A percentile compares a stretch with the other conserved stretches of the same genome.
phyloP scores from a whole-genome alignment of 2,329 filamentous ascomycete species.

The Orbilia quercus region DNA sequence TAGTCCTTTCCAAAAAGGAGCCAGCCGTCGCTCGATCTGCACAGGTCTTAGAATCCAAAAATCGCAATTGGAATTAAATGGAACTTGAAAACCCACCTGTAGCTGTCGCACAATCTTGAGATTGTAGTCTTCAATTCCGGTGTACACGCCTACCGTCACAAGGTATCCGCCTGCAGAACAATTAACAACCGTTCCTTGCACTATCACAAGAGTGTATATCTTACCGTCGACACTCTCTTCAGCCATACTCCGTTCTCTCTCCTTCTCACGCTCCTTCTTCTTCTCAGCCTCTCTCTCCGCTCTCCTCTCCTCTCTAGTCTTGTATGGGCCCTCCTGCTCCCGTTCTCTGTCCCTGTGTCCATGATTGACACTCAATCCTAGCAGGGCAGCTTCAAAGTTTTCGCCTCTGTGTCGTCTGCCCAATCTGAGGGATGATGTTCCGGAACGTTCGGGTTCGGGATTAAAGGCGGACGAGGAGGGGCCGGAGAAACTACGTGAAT shows the following conservation, averaged over 20 bases:
- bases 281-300: conserved; percentile 94
- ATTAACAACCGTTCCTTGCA: conserved; percentile 13
- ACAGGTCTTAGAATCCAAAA: conserved; percentile 23
- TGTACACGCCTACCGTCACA: conserved; percentile 93
- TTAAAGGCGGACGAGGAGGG: conserved; percentile 55
- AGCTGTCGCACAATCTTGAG: conserved; percentile 88
- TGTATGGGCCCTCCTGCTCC: conserved; percentile 53
- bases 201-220: conserved; percentile 32
- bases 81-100: conserved; percentile 71
- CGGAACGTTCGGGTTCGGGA: conserved; percentile 46
- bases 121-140: conserved; percentile 90
- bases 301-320: conserved; percentile 68
- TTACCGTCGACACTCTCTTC: conserved; percentile 87
- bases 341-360: conserved; percentile 57
- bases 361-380: conserved; percentile 57
- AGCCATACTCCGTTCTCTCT: conserved; percentile 87
- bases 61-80: too few relatives aligned
- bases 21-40: conserved; percentile 89
- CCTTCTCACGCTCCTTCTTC: conserved; percentile 81
- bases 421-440: conserved; percentile 40
- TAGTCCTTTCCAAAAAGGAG: conserved; percentile 94
- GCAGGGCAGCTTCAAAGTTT: conserved; percentile 58
- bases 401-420: conserved; percentile 48
- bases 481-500: conserved; percentile 55
- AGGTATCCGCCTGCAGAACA: conserved; percentile 75